Conservation (phyloP, 495 filamentous ascomycete genomes). For the Podospora pseudoanserina region DNA sequence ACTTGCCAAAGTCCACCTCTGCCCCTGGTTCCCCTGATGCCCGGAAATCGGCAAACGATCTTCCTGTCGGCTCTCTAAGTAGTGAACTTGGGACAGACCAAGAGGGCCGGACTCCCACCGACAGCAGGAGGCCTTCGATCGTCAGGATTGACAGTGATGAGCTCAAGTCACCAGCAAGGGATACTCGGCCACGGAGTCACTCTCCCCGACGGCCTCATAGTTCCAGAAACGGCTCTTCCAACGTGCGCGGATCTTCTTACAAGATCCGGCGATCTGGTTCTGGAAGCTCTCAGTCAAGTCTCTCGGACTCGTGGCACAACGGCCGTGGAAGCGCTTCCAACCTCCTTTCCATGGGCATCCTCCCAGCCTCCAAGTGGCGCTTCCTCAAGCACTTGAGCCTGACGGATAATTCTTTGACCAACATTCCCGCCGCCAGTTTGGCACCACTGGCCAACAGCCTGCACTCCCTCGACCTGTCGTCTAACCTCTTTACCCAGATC, state of each 20-base stretch:
- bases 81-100: constrained; percentile 41
- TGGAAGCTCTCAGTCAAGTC: constrained; percentile 86
- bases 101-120: constrained; percentile 27
- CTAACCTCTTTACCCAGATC: constrained; percentile 85
- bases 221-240: constrained; percentile 63
- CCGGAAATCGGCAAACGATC: constrained; percentile 42
- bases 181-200: constrained; percentile 60
- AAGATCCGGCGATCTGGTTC: constrained; percentile 82
- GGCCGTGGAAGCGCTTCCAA: constrained; percentile 67
- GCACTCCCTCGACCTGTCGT: constrained; percentile 85
- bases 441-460: constrained; percentile 79
- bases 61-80: constrained; percentile 44
- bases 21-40: constrained; percentile 64
- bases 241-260: constrained; percentile 55
- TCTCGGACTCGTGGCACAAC: constrained; percentile 64
- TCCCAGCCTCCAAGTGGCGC: constrained; percentile 87
- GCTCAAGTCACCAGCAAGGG: constrained; percentile 37
- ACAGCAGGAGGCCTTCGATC: constrained; percentile 41
- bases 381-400: constrained; percentile 88
- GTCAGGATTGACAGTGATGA: constrained; percentile 41
- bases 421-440: constrained; percentile 68
- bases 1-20: constrained; percentile 55
- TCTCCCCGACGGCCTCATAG: constrained; percentile 74
- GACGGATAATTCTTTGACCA: constrained; percentile 83
- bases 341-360: constrained; percentile 57